Conservation (phyloP, 2,329 filamentous ascomycete genomes). For the Didymellaceae sp. region DNA sequence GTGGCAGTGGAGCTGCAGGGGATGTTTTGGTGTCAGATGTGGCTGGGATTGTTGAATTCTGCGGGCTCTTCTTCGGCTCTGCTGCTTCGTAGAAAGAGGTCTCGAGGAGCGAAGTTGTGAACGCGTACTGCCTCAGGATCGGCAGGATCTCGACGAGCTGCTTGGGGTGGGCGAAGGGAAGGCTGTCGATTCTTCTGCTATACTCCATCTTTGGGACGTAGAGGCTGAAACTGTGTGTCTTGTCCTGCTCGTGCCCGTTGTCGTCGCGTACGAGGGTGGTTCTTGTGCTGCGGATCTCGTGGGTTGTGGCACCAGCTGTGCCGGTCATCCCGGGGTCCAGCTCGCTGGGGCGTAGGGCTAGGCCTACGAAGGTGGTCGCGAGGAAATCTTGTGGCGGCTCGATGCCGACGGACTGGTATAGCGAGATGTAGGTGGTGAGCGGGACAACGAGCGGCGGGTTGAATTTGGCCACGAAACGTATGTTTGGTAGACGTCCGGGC, state of each 20-base stretch:
- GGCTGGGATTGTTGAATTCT: conserved; percentile 24
- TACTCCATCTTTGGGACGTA: conserved; percentile 77
- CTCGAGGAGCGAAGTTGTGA: conserved; percentile 68
- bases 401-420: conserved; percentile 65
- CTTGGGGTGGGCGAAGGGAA: conserved; percentile 79
- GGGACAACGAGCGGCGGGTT: conserved; percentile 77
- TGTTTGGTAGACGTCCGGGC: conserved; percentile 67
- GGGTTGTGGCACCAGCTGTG: conserved; percentile 40
- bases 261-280: conserved; percentile 51
- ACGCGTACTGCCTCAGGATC: conserved; percentile 73
- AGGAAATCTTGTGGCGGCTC: conserved; percentile 64
- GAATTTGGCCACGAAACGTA: conserved; percentile 76
- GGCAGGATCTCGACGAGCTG: conserved; percentile 79
- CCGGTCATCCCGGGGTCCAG: conserved; percentile 62
- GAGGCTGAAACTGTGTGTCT: conserved; percentile 63
- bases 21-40: background rate
- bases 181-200: conserved; percentile 68
- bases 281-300: conserved; percentile 61
- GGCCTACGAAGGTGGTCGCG: conserved; percentile 54
- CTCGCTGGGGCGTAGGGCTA: conserved; percentile 57
- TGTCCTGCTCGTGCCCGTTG: conserved; percentile 31
- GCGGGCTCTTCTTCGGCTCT: conserved; percentile 13
- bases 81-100: conserved; percentile 59
- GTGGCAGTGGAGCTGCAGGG: conserved; percentile 20
- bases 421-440: conserved; percentile 65